Evolutionary conservation across 2,329 filamentous ascomycete species (phyloP).

Genomic region (Didymella segeticola): DNA sequence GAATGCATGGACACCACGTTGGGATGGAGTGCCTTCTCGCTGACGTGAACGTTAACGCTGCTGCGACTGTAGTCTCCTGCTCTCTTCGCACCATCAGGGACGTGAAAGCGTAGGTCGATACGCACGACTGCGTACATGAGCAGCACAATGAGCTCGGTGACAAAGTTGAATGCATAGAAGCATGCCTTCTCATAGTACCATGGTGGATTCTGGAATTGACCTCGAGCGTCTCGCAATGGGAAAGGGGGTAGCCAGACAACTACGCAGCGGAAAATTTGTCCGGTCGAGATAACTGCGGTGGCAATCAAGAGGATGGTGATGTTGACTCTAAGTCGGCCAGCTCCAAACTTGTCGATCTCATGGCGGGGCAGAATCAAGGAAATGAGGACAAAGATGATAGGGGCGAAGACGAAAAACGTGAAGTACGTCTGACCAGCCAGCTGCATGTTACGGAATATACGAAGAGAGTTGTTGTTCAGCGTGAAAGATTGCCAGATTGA

Average conservation of each 20-base stretch:
- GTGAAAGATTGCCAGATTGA: constrained; percentile 74
- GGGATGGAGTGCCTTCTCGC: constrained; percentile 33
- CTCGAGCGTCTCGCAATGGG: constrained; percentile 57
- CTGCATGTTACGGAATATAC: constrained; percentile 67
- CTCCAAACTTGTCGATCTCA: constrained; percentile 67
- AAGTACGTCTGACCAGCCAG: constrained; percentile 70
- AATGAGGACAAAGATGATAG: constrained; percentile 62
- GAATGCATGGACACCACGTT: constrained; percentile 15
- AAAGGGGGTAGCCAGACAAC: constrained; percentile 60
- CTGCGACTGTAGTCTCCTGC: constrained; percentile 40
- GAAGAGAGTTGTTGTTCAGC: constrained; percentile 58
- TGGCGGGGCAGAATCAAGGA: constrained; percentile 56
- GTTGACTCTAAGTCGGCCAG: constrained; percentile 71
- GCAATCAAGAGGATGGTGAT: constrained; percentile 67
- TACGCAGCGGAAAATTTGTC: constrained; percentile 72
- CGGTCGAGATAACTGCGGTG: constrained; percentile 67
- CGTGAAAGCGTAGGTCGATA: constrained; percentile 77
- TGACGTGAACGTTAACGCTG: constrained; percentile 27
- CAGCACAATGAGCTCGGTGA: constrained; percentile 74
- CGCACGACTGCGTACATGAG: constrained; percentile 69
- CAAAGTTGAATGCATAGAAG: constrained; percentile 84
- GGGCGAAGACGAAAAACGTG: constrained; percentile 70
- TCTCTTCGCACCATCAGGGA: constrained; percentile 72
- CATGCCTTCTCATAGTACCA: constrained; percentile 76
- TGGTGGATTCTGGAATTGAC: constrained; percentile 46